Conservation (phyloP, 495 filamentous ascomycete species). For the Aspergillus biplanus region DNA sequence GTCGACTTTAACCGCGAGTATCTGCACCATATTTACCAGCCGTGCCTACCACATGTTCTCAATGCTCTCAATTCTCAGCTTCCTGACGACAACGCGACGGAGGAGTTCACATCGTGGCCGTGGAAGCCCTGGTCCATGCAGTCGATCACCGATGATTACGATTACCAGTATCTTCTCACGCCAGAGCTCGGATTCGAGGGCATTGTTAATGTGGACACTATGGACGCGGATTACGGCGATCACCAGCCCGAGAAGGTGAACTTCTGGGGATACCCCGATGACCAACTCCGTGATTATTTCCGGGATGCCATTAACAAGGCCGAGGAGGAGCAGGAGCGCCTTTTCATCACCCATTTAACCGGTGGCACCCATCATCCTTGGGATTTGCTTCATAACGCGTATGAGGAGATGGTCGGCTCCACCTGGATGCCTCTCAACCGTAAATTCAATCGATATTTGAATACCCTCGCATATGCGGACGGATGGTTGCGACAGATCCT, state of each 20-base stretch:
- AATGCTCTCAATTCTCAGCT: slow-evolving; percentile 39
- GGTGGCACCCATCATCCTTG: slow-evolving; percentile 47
- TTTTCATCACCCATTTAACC: slow-evolving; percentile 50
- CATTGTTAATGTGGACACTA: slow-evolving; percentile 28
- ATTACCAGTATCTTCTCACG: slow-evolving; percentile 35
- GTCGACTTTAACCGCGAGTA: slow-evolving; percentile 41
- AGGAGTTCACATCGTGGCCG: slow-evolving; percentile 33
- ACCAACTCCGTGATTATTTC: slow-evolving; percentile 39
- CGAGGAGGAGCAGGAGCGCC: slow-evolving; percentile 36
- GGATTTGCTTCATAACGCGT: slow-evolving; percentile 36
- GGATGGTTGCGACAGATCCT: slow-evolving; percentile 41
- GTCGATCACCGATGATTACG: slow-evolving; percentile 40
- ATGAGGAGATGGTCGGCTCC: slow-evolving; percentile 26
- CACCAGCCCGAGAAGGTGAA: slow-evolving; percentile 31
- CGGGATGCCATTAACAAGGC: slow-evolving; percentile 40
- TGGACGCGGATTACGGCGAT: slow-evolving; percentile 29
- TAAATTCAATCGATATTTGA: slow-evolving; percentile 42
- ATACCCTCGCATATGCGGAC: slow-evolving; percentile 44
- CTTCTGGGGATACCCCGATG: slow-evolving; percentile 44
- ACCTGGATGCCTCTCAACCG: slow-evolving; percentile 26
- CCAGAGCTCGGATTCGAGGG: slow-evolving; percentile 40
- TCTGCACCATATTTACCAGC: slow-evolving; percentile 44
- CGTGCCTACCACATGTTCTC: slow-evolving; percentile 45
- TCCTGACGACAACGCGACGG: slow-evolving; percentile 35
- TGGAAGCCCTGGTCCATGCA: slow-evolving; percentile 48